Conservation (phyloP, 768 basidiomycete species). For the Serendipita sp. region DNA sequence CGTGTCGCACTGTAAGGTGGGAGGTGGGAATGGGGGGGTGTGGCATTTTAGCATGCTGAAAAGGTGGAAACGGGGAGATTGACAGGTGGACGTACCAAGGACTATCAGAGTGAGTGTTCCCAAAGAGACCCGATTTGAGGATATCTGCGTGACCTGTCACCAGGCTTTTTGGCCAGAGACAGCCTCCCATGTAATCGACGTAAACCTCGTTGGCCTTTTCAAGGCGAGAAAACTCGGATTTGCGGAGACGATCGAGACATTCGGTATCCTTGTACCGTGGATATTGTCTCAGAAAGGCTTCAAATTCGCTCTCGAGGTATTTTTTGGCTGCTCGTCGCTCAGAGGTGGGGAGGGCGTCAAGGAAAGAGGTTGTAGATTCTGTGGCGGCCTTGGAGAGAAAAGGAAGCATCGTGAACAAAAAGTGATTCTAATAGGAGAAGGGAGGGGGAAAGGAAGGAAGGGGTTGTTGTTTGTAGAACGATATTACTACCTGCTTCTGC, state of each 20-base stretch:
- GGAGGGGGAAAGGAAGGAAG: no score
- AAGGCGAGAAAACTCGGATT: conserved; percentile 43
- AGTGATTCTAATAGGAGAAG: no score
- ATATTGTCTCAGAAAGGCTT: conserved; percentile 24
- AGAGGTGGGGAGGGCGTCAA: no score
- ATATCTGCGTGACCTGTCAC: conserved; percentile 55
- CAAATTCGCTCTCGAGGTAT: not conserved
- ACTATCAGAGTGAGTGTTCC: conserved; percentile 74
- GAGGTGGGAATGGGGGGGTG: no score
- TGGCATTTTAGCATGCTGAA: no score
- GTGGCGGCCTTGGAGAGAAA: no score
- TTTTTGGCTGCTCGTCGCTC: not conserved
- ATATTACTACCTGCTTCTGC: no score
- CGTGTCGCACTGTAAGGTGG: conserved; percentile 48
- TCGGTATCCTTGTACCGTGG: conserved; percentile 51
- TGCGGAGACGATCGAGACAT: conserved; percentile 51
- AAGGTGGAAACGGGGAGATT: no score
- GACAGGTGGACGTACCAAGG: conserved; percentile 43
- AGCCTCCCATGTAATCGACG: conserved; percentile 76
- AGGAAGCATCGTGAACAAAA: no score
- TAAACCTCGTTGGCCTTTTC: conserved; percentile 54
- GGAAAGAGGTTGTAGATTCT: no score
- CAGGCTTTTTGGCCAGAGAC: conserved; percentile 64
- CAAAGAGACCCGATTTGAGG: conserved; percentile 47
- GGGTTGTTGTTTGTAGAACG: no score